Percentiles rank a stretch among this genome's conserved stretches.
These are phyloP conservation scores for Pestalotiopsis sp. DNA, from an alignment of 2,329 filamentous ascomycete genomes.

Conservation along the genomic window DNA sequence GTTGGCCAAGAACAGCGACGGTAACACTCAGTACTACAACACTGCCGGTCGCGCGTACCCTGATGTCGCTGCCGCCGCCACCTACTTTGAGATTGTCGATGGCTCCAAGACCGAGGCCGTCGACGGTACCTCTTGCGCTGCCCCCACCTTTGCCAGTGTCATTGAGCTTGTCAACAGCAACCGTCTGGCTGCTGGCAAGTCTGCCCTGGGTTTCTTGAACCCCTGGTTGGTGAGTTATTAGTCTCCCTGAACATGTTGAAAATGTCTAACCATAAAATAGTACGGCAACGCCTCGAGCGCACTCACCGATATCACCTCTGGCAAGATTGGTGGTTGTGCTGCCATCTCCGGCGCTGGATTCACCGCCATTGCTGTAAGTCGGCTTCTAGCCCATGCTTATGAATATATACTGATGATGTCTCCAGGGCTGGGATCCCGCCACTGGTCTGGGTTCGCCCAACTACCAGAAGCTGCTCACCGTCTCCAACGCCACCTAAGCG, in stretches of 20 bases:
- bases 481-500: slow-evolving; percentile 10
- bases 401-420: neutral
- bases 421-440: slow-evolving; percentile 47
- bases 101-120: slow-evolving; percentile 34
- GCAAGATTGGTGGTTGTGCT: slow-evolving; percentile 42
- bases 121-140: slow-evolving; percentile 52
- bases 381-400: neutral
- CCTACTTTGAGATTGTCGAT: slow-evolving; percentile 31
- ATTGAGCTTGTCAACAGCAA: slow-evolving; percentile 68
- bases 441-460: slow-evolving; percentile 48
- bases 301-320: slow-evolving; percentile 44
- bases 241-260: too few relatives aligned
- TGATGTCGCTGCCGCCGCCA: slow-evolving; percentile 60
- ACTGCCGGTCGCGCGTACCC: slow-evolving; percentile 59
- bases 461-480: slow-evolving; percentile 37
- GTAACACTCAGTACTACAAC: slow-evolving; percentile 48
- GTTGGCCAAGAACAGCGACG: slow-evolving; percentile 43
- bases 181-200: slow-evolving; percentile 55
- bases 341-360: slow-evolving; percentile 26
- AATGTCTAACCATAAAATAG: neutral
- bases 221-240: slow-evolving; percentile 49
- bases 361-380: slow-evolving; percentile 35
- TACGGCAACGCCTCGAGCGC: slow-evolving; percentile 44
- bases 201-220: slow-evolving; percentile 61
- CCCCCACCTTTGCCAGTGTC: slow-evolving; percentile 66